phyloP scores from a whole-genome alignment of 1,284 basidiomycete species.

The Malassezia restricta region DNA sequence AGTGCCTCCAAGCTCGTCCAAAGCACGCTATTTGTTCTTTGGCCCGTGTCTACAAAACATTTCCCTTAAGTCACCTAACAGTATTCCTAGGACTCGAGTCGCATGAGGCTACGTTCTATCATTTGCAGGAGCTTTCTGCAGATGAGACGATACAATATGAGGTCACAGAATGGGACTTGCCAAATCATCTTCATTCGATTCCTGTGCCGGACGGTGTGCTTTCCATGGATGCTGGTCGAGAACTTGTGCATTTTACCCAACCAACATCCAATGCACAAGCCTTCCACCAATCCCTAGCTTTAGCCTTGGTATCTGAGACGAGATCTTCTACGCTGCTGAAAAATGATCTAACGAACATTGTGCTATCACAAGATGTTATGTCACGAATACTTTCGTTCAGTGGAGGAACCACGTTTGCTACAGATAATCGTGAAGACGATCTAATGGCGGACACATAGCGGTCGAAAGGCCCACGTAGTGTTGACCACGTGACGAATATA shows the following conservation, averaged over 20 bases:
- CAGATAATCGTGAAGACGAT: too few species aligned
- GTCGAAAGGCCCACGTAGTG: too few species aligned
- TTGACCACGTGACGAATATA: too few species aligned
- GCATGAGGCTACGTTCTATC: not conserved
- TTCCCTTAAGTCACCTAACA: slow-evolving; percentile 51
- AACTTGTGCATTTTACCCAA: not conserved
- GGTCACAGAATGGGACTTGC: not conserved
- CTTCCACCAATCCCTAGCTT: not conserved
- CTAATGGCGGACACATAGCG: too few species aligned
- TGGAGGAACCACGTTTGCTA: not conserved
- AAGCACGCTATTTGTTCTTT: slow-evolving; percentile 64
- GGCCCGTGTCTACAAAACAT: slow-evolving; percentile 63
- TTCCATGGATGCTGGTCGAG: not conserved
- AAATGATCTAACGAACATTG: not conserved
- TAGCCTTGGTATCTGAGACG: not conserved
- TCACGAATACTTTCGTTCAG: not conserved
- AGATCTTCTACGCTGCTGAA: not conserved
- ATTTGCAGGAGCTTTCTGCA: not conserved
- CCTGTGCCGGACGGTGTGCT: not conserved
- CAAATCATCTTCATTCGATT: not conserved
- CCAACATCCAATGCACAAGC: not conserved
- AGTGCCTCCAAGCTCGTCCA: slow-evolving; percentile 52
- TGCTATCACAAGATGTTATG: not conserved
- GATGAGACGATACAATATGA: not conserved
- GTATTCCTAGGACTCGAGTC: not conserved